Percentiles rank a stretch among this genome's conserved stretches.
Evolutionary conservation across 176 grass and related monocot species (phyloP).

Genomic region (Tuctoria greenei): DNA sequence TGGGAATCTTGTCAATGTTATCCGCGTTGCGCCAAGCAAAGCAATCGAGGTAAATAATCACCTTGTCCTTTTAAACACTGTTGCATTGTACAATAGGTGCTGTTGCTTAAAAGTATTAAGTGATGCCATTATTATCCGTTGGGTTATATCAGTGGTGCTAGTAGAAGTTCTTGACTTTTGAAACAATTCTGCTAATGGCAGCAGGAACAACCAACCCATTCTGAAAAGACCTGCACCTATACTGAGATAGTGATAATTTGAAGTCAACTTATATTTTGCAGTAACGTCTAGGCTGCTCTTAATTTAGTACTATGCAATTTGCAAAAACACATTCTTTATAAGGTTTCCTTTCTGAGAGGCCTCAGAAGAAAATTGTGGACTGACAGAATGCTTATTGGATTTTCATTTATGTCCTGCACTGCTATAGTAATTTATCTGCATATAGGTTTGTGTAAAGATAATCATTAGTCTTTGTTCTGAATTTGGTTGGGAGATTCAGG

Average conservation of each 20-base stretch:
- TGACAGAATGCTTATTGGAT: neutral
- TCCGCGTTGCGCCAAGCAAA: constrained; percentile 97
- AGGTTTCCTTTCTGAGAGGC: neutral
- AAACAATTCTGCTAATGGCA: neutral
- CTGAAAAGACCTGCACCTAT: neutral
- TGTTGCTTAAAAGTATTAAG: constrained; percentile 9
- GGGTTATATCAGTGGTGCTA: constrained; percentile 11
- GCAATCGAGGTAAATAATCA: constrained; percentile 74
- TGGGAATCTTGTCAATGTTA: constrained; percentile 95
- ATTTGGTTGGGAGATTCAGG: neutral
- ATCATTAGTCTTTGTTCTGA: neutral
- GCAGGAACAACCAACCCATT: neutral
- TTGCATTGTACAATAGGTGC: neutral
- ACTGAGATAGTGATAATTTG: neutral
- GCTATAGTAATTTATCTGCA: neutral
- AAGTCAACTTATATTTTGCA: constrained; percentile 15
- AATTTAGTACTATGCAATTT: constrained; percentile 13
- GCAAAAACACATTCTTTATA: neutral
- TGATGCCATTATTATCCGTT: constrained; percentile 1
- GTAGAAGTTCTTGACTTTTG: neutral
- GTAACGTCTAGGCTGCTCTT: neutral
- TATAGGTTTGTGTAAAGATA: neutral
- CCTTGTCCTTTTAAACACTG: neutral
- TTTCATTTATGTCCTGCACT: neutral
- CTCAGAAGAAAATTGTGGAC: constrained; percentile 7